Percentiles rank a stretch among this genome's conserved stretches.
phyloP scores from a whole-genome alignment of 1,284 basidiomycete species.

The Pulchroboletus neoregius region DNA sequence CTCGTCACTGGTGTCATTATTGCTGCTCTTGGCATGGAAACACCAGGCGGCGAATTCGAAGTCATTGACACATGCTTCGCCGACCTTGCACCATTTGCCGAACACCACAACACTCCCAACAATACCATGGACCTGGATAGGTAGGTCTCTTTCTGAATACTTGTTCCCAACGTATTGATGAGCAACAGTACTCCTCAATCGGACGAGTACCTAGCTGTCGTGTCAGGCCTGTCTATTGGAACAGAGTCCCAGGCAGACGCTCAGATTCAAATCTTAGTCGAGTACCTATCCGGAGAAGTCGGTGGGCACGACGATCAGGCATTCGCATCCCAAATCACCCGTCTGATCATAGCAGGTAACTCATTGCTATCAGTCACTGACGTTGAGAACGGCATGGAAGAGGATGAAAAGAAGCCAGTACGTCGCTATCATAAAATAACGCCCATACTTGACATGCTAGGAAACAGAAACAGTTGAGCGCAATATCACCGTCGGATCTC shows the following conservation, averaged over 20 bases:
- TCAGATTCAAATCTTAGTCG: slow-evolving; percentile 75
- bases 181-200: slow-evolving; percentile 13
- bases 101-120: slow-evolving; percentile 30
- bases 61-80: slow-evolving; percentile 89
- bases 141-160: slow-evolving; percentile 13
- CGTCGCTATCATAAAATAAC: slow-evolving; percentile 23
- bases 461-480: slow-evolving; percentile 52
- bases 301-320: slow-evolving; percentile 66
- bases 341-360: slow-evolving; percentile 85
- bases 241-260: slow-evolving; percentile 62
- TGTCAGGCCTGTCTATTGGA: slow-evolving; percentile 80
- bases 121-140: slow-evolving; percentile 50
- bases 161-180: slow-evolving; percentile 8
- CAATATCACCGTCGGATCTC: slow-evolving; percentile 58
- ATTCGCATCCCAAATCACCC: slow-evolving; percentile 68
- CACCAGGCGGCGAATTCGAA: slow-evolving; percentile 86
- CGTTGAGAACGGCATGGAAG: slow-evolving; percentile 25
- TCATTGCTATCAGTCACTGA: slow-evolving; percentile 59
- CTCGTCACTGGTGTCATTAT: slow-evolving; percentile 91
- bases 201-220: slow-evolving; percentile 76
- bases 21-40: slow-evolving; percentile 88
- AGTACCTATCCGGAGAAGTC: slow-evolving; percentile 84
- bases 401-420: slow-evolving; percentile 59
- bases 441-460: slow-evolving; percentile 6
- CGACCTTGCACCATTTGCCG: slow-evolving; percentile 61